Evolutionary conservation across 192 early-diverging fungal genomes (phyloP), one percentile per base, ranked within the genome.

Genomic region (Podila clonocystis): DNA sequence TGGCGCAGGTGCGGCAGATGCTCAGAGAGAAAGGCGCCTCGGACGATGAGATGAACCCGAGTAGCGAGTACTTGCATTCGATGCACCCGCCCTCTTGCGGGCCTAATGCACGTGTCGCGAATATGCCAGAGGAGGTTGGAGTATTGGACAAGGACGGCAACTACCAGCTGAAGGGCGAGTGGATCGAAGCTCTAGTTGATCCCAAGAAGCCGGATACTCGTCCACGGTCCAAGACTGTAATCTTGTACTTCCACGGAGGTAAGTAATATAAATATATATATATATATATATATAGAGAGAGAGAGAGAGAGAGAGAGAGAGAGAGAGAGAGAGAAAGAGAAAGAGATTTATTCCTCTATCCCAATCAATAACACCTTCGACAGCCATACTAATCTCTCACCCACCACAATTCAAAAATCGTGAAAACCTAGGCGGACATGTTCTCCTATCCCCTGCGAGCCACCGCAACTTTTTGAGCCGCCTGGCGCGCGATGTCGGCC

Each of bases 61-160:
- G 64, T 28, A 9, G 15, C 2, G 75, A 66, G n/a, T 78, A 78
- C 50, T 34, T 78, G 13, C 57, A 61, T 5, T 78, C 75, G 9
- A 79, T 79, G 76, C 70, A 79, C 30, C 64, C 33, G 13, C 76
- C 58, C 13, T 7, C 45, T 0, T 29, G 17, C 7, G 59, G 64
- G 5, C 59, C 59, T 8, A 6, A 52, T 5, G 63, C 68, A 24
- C 69, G 31, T 8, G n/a, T 72, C 4, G 31, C 76, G 0, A 79
- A 79, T 24, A 66, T 79, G 7, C 76, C 76, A 6, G 70, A 79
- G 28, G 70, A 79, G n/a, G 70, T 71, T 5, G 69, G 76, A 9
- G 26, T 11, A 1, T 11, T 79, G 3, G 50, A 79, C 12, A 38
- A 67, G 9, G 62, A 67, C 17, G 76, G 70, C 0, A 64, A 50